Base-by-base conservation (phyloP, 1,139 yeast species). In the Blastobotrys indianensis region DNA sequence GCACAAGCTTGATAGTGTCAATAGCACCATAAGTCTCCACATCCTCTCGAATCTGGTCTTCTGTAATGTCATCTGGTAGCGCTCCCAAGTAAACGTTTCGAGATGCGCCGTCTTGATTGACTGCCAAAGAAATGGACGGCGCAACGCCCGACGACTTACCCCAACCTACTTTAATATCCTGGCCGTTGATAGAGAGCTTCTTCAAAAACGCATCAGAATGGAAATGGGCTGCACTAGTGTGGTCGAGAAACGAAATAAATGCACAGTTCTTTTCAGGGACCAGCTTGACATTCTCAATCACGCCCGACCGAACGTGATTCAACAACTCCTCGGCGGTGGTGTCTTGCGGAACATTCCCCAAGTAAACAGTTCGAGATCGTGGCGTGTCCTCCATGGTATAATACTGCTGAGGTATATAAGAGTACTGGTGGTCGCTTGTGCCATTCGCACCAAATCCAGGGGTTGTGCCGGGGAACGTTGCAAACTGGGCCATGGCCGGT, bases 241-340 rank as follows among this genome's bases (percentile, higher is more conserved):
- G 58, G 64, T 69, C 68, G 63, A 80, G 59, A 70, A 80, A 62
- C 54, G 72, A 57, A 59, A 65, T 54, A 74, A 76, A 53, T 56
- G 73, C 61, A 62, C 72, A 53, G 59, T 59, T 54, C 72, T 75
- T 77, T 39, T 76, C 79, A 1, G 79, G 75, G 13, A 76, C 60
- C 49, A 71, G 69, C 49, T 73, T 69, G 50, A 72, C 82, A 49
- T 79, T 80, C 67, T 92, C 98, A 49, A 92, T 79, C 16, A 88
- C 81, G 20, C 97, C 97, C 29, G 95, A 83, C 56, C 95, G 78
- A 29, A 92, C 96, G 62, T 86, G 92, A 62, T 87, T 92, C 59
- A 92, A 73, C 46, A 92, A 69, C 59, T 87, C 95, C 58, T 84
- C 81, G 3, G 94, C 80, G 28, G 88, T 79, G 48, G 88, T 74